Evolutionary conservation across 225 moss, liverwort and hornwort species (phyloP).

Genomic region (Bryoerythrophyllum caledonicum): DNA sequence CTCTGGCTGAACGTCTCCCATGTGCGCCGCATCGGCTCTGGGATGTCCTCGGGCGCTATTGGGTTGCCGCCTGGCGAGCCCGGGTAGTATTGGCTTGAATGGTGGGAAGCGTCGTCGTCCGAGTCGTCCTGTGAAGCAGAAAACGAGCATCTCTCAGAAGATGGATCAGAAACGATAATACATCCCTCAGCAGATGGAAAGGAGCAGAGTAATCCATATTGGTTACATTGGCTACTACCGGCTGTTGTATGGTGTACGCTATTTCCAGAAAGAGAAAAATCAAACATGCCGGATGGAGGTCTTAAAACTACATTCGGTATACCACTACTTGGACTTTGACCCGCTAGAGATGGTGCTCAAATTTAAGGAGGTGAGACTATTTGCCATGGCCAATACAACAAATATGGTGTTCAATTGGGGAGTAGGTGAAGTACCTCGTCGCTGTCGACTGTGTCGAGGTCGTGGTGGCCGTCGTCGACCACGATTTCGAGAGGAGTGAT

Average conservation of each 20-base stretch:
- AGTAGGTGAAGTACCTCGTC: slow-evolving; percentile 36
- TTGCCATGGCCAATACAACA: too few relatives aligned
- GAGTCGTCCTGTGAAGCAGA: slow-evolving; percentile 28
- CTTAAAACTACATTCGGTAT: too few relatives aligned
- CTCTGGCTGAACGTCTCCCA: slow-evolving; percentile 93
- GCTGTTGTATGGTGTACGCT: too few relatives aligned
- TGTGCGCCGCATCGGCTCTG: slow-evolving; percentile 74
- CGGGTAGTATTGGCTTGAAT: slow-evolving; percentile 66
- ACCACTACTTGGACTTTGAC: too few relatives aligned
- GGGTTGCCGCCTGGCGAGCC: slow-evolving; percentile 68
- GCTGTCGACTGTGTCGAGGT: slow-evolving; percentile 12
- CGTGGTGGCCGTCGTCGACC: slow-evolving; percentile 37
- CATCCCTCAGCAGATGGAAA: background rate
- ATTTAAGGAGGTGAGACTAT: too few relatives aligned
- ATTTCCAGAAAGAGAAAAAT: too few relatives aligned
- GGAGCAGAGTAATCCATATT: background rate
- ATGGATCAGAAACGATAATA: too few relatives aligned
- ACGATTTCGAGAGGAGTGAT: slow-evolving; percentile 49
- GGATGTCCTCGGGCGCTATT: slow-evolving; percentile 41
- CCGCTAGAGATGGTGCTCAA: too few relatives aligned
- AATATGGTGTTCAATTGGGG: background rate
- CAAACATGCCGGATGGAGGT: too few relatives aligned
- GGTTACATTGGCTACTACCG: too few relatives aligned
- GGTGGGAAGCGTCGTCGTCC: slow-evolving; percentile 31
- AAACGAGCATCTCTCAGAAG: background rate